A percentile compares a stretch with the other conserved stretches of the same genome.
phyloP scores from a whole-genome alignment of 176 grass and related monocot genomes.

The Poa pratensis region DNA sequence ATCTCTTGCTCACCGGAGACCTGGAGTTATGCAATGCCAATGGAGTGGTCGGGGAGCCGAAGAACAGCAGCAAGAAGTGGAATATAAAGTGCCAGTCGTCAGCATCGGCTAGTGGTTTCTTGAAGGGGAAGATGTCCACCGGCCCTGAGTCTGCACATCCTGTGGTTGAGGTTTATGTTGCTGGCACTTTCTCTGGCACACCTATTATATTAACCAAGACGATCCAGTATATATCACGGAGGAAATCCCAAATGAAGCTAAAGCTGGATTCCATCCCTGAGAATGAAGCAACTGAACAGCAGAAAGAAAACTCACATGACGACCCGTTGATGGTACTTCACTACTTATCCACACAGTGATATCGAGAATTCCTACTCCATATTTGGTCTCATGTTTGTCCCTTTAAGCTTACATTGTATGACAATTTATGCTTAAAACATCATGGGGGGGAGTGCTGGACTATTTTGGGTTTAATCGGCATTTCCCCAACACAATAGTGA shows the following conservation, averaged over 20 bases:
- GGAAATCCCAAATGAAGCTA: constrained; percentile 71
- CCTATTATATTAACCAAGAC: constrained; percentile 93
- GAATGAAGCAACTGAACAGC: constrained; percentile 69
- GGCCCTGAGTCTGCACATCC: constrained; percentile 57
- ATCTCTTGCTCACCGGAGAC: constrained; percentile 73
- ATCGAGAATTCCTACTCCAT: background rate
- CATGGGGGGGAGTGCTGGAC: background rate
- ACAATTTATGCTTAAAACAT: constrained; percentile 2
- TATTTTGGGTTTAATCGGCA: constrained; percentile 1
- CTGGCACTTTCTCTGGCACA: constrained; percentile 75
- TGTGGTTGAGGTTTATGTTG: constrained; percentile 80
- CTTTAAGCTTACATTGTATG: background rate
- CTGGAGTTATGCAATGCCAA: constrained; percentile 67
- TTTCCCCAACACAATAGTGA: background rate
- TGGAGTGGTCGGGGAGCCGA: constrained; percentile 53
- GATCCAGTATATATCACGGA: constrained; percentile 69
- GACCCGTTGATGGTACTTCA: constrained; percentile 63
- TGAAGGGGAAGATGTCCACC: constrained; percentile 59
- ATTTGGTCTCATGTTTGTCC: background rate
- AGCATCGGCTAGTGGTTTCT: constrained; percentile 54
- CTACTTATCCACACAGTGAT: background rate
- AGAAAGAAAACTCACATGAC: constrained; percentile 55
- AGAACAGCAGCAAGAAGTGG: constrained; percentile 76
- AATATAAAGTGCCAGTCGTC: constrained; percentile 73
- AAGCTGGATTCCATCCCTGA: constrained; percentile 80